Evolutionary conservation across 202 grass and related monocot genomes (phyloP).

Genomic region (Elaeis oleifera): DNA sequence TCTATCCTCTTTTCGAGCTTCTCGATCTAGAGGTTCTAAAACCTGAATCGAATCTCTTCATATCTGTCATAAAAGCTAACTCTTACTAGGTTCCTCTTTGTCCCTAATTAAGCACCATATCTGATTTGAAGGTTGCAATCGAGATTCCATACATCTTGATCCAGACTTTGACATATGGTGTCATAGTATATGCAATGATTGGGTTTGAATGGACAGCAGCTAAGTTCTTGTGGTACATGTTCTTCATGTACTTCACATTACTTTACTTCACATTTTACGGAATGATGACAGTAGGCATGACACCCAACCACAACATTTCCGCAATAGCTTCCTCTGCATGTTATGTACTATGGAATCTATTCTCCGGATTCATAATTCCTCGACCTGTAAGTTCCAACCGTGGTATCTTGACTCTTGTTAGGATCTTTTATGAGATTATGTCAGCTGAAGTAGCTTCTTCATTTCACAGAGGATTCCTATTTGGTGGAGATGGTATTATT

Average conservation of each 20-base stretch:
- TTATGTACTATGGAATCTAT: constrained; percentile 75
- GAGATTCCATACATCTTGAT: constrained; percentile 58
- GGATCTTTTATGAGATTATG: too few relatives aligned
- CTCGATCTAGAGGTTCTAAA: too few relatives aligned
- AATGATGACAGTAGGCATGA: constrained; percentile 80
- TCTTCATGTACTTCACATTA: constrained; percentile 90
- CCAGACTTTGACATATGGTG: constrained; percentile 54
- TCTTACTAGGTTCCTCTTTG: too few relatives aligned
- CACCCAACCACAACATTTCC: constrained; percentile 66
- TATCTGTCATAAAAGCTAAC: too few relatives aligned
- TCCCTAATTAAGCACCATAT: too few relatives aligned
- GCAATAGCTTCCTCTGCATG: constrained; percentile 59
- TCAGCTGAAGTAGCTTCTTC: too few relatives aligned
- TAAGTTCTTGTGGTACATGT: constrained; percentile 86
- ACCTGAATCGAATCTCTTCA: too few relatives aligned
- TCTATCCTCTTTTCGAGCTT: too few relatives aligned
- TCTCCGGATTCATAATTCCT: constrained; percentile 78
- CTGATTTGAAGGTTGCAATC: constrained; percentile 43
- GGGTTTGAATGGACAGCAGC: constrained; percentile 67
- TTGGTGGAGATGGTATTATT: too few relatives aligned
- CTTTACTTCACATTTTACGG: constrained; percentile 84
- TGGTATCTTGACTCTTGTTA: too few relatives aligned
- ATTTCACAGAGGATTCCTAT: too few relatives aligned
- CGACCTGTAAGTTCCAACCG: constrained; percentile 44
- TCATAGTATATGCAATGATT: constrained; percentile 71